Evolutionary conservation across 305 asterid species (phyloP).

Genomic region (Solanum hybrid): DNA sequence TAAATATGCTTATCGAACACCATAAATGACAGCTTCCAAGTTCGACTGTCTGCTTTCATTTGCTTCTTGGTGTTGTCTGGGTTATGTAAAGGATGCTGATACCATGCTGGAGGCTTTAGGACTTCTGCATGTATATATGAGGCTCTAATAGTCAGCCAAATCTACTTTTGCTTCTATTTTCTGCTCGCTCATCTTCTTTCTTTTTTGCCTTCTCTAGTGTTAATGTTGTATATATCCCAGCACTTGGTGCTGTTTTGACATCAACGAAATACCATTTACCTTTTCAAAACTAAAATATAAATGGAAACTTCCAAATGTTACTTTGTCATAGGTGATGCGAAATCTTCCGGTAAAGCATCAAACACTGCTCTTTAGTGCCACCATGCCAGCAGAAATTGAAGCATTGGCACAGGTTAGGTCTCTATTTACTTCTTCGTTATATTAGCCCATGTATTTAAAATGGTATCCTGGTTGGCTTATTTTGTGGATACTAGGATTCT

Average conservation of each 20-base stretch:
- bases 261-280: background rate
- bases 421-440: background rate
- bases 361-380: slow-evolving; percentile 82
- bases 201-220: background rate
- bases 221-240: background rate
- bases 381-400: slow-evolving; percentile 95
- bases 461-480: background rate
- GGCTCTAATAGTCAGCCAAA: background rate
- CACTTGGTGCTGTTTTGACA: background rate
- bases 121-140: background rate
- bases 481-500: background rate
- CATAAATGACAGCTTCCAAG: slow-evolving; percentile 4
- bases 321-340: slow-evolving; percentile 60
- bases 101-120: background rate
- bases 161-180: background rate
- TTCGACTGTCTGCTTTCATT: background rate
- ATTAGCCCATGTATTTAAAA: background rate
- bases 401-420: slow-evolving; percentile 67
- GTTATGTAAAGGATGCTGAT: background rate
- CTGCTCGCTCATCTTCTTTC: background rate
- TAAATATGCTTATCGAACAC: background rate
- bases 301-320: background rate
- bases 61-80: background rate
- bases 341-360: slow-evolving; percentile 78
- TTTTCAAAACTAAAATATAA: background rate